A percentile compares a stretch with the other conserved stretches of the same genome.
phyloP scores from a whole-genome alignment of 805 yeast genomes.

The Priceomyces haplophilus region DNA sequence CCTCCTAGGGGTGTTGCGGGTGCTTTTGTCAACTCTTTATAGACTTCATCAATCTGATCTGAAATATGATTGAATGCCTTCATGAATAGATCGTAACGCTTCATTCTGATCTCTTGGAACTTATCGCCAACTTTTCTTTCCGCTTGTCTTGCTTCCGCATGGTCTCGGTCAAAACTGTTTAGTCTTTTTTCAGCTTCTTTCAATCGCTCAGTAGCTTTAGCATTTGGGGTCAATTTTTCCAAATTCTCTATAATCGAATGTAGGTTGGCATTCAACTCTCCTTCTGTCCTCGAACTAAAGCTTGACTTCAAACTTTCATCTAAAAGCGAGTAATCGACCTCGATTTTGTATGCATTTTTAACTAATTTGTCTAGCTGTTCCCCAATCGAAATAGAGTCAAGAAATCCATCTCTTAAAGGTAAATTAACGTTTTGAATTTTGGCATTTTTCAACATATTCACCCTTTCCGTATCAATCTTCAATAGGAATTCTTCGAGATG shows the following conservation, averaged over 20 bases:
- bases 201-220: constrained; percentile 74
- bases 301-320: constrained; percentile 42
- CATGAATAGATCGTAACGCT: constrained; percentile 62
- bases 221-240: constrained; percentile 67
- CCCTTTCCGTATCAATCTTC: constrained; percentile 52
- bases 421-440: constrained; percentile 66
- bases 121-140: constrained; percentile 54
- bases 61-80: constrained; percentile 77
- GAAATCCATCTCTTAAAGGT: constrained; percentile 60
- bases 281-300: constrained; percentile 37
- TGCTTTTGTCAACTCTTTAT: constrained; percentile 80
- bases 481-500: constrained; percentile 52
- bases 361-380: constrained; percentile 38
- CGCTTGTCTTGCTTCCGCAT: constrained; percentile 54
- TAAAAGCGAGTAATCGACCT: constrained; percentile 52
- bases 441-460: constrained; percentile 63
- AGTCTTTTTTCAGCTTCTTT: constrained; percentile 62
- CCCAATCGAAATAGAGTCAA: constrained; percentile 61
- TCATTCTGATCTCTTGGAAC: constrained; percentile 57
- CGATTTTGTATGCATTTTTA: constrained; percentile 45
- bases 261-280: constrained; percentile 29
- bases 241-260: constrained; percentile 40
- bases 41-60: constrained; percentile 65
- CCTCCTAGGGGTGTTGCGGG: constrained; percentile 80
- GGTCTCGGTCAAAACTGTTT: constrained; percentile 61